These are phyloP conservation scores for Violaceomyces palustris DNA, from an alignment of 1,284 basidiomycete species.

Conservation along the genomic window DNA sequence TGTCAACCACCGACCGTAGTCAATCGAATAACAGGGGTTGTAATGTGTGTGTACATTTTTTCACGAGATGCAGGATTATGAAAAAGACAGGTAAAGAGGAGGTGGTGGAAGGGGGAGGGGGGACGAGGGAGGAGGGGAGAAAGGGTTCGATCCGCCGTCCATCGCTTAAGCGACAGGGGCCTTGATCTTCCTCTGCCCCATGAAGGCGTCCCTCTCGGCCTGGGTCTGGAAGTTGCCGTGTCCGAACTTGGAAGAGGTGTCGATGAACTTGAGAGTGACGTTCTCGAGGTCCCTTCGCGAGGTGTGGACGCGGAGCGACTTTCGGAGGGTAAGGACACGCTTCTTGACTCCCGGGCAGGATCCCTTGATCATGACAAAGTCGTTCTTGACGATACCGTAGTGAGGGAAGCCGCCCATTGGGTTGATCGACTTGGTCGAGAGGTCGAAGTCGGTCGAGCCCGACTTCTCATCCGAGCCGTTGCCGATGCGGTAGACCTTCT, in stretches of 20 bases:
- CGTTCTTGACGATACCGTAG: slow-evolving; percentile 98
- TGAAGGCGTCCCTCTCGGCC: slow-evolving; percentile 91
- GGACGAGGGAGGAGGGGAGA: too few relatives aligned
- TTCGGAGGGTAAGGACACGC: slow-evolving; percentile 74
- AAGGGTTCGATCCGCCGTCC: too few relatives aligned
- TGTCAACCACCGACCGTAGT: too few relatives aligned
- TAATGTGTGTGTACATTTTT: too few relatives aligned
- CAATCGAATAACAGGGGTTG: too few relatives aligned
- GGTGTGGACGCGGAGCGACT: slow-evolving; percentile 52
- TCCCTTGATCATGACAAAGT: slow-evolving; percentile 76
- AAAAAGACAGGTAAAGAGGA: too few relatives aligned
- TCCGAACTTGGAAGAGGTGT: slow-evolving; percentile 84
- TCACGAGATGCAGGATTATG: too few relatives aligned
- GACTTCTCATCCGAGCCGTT: slow-evolving; percentile 73
- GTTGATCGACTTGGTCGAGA: slow-evolving; percentile 74
- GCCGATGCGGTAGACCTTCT: slow-evolving; percentile 90
- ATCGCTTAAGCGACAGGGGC: slow-evolving; percentile 28
- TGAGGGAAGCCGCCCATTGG: slow-evolving; percentile 99
- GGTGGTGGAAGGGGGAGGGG: too few relatives aligned
- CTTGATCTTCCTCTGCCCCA: slow-evolving; percentile 60
- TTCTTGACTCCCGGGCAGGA: slow-evolving; percentile 93
- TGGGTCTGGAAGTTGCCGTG: slow-evolving; percentile 92
- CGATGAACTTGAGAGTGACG: slow-evolving; percentile 97
- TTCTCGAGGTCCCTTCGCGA: slow-evolving; percentile 68
- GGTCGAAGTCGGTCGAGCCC: slow-evolving; percentile 69